phyloP scores from a whole-genome alignment of 768 basidiomycete genomes.

The Mycena leptocephala region DNA sequence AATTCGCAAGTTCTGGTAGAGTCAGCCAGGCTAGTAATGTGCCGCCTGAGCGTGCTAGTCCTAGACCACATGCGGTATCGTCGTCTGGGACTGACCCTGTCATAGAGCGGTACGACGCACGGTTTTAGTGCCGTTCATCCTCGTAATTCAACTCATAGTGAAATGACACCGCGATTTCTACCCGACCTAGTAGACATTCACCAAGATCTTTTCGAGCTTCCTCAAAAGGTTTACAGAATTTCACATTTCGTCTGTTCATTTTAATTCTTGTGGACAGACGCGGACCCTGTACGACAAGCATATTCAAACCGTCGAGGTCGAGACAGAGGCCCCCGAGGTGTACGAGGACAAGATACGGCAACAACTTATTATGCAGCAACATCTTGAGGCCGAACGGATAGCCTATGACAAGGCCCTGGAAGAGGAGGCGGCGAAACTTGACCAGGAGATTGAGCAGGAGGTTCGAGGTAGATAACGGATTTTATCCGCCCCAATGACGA shows the following conservation, averaged over 20 bases:
- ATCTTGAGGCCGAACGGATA: conserved; percentile 78
- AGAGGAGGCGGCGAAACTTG: conserved; percentile 87
- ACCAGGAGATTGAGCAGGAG: conserved; percentile 90
- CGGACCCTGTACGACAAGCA: conserved; percentile 89
- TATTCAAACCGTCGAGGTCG: conserved; percentile 82
- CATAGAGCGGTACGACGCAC: conserved; percentile 72
- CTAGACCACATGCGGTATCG: conserved; percentile 29
- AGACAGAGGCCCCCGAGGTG: conserved; percentile 64
- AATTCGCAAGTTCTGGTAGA: conserved; percentile 70
- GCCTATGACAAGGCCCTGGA: conserved; percentile 85
- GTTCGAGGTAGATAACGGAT: conserved; percentile 72
- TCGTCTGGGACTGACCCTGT: conserved; percentile 72
- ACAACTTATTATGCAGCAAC: conserved; percentile 77
- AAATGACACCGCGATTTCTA: conserved; percentile 74
- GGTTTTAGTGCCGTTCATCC: background rate
- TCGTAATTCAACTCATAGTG: conserved; percentile 54
- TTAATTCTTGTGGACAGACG: conserved; percentile 69
- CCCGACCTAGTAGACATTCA: conserved; percentile 92
- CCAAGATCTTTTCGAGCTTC: conserved; percentile 92
- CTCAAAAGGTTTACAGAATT: conserved; percentile 74
- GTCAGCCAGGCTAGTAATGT: conserved; percentile 82
- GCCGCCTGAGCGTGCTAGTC: conserved; percentile 61
- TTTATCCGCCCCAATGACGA: background rate
- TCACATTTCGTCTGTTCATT: background rate
- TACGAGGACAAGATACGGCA: conserved; percentile 85